Evolutionary conservation across 805 yeast genomes (phyloP), one percentile per base, ranked within the genome.

Genomic region (Komagataella phaffii): DNA sequence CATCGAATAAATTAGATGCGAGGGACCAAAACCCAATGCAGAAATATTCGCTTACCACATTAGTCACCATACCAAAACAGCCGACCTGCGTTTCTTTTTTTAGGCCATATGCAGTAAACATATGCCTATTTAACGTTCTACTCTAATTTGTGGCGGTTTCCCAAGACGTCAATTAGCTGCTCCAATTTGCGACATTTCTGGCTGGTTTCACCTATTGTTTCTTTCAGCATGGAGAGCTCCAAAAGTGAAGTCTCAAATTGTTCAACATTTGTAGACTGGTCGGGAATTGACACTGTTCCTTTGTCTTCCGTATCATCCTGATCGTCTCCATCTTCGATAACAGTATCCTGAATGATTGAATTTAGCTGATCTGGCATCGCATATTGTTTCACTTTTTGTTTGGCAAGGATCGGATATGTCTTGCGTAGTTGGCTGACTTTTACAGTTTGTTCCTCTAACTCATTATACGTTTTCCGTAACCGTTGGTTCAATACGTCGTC

Each of bases 371-470:
- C 40, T 30, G 40, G 40, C 14, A 14, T 5, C 14, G 40, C 12
- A 30, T 30, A 30, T 30, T 30, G 40, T 8, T 30, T 30, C 40
- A 30, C 40, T 30, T 30, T 30, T 5, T 30, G 40, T 30, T 30
- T 30, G 40, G 40, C 40, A 30, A 30, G 40, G 12, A 30, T 8
- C 6, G 40, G 40, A 30, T 30, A 30, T 4, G 14, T 30, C 40
- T 30, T 70, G 49, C 93, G 67, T 51, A 82, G 63, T 19, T 70
- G 68, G 0, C 87, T 75, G 17, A 83, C 75, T 52, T 70, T 73
- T 1, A 79, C 73, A 0, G 88, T 79, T 54, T 76, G 77, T 49
- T 72, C 74, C 56, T 87, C 95, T 53, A 85, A 81, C 44, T 74
- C 71, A 49, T 73, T 72, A 55, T 85, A 77, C 49, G 77, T 57